phyloP scores from a whole-genome alignment of 2,329 filamentous ascomycete genomes.

The Hymenoscyphus linearis region DNA sequence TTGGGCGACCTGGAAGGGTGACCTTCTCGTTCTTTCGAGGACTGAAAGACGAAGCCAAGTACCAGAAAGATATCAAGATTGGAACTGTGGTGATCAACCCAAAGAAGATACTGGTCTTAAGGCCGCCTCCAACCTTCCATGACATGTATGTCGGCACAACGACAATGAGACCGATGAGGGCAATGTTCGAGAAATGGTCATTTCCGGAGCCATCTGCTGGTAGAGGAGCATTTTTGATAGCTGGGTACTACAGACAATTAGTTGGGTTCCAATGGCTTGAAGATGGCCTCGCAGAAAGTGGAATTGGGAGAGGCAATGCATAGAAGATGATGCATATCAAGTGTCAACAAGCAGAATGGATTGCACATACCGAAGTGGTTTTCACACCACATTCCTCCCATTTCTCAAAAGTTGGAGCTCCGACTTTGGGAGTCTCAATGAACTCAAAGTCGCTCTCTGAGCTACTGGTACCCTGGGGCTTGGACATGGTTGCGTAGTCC shows the following conservation, averaged over 20 bases:
- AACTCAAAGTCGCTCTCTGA: constrained; percentile 59
- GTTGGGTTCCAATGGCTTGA: constrained; percentile 27
- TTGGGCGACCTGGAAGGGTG: constrained; percentile 74
- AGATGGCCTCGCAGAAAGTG: neutral
- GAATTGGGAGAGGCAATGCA: neutral
- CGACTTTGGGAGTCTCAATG: constrained; percentile 50
- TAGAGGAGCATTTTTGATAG: constrained; percentile 91
- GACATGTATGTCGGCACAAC: constrained; percentile 73
- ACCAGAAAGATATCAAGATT: constrained; percentile 78
- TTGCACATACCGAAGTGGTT: constrained; percentile 45
- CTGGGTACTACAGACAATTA: constrained; percentile 56
- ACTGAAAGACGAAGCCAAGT: constrained; percentile 70
- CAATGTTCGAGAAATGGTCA: constrained; percentile 80
- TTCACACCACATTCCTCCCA: constrained; percentile 49
- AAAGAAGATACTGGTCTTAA: constrained; percentile 86
- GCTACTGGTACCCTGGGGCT: constrained; percentile 43
- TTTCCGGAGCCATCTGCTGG: constrained; percentile 81
- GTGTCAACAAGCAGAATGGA: constrained; percentile 1
- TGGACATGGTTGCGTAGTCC: constrained; percentile 36
- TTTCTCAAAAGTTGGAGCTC: constrained; percentile 45
- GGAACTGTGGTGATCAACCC: constrained; percentile 72
- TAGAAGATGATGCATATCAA: constrained; percentile 6
- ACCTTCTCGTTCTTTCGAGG: constrained; percentile 92
- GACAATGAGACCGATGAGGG: constrained; percentile 65
- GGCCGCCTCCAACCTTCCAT: constrained; percentile 77